These are phyloP conservation scores for Graphilbum ipis-grandicollis DNA, from an alignment of 2,329 filamentous ascomycete species.

Conservation along the genomic window DNA sequence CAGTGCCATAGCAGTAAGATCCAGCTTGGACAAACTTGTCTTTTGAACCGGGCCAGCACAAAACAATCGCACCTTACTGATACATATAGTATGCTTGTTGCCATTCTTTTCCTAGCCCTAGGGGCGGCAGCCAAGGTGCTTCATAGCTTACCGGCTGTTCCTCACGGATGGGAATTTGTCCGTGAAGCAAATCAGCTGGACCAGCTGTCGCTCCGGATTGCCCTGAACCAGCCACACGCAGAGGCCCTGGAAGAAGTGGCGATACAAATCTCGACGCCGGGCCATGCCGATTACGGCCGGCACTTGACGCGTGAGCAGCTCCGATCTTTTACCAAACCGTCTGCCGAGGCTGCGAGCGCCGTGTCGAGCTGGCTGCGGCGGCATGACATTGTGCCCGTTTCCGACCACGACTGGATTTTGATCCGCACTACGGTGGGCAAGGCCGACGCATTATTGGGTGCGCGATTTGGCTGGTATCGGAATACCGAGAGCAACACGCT, in stretches of 20 bases:
- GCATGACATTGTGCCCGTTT: slow-evolving; percentile 26
- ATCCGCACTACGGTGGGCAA: slow-evolving; percentile 32
- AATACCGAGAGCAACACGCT: slow-evolving; percentile 21
- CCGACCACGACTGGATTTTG: slow-evolving; percentile 44
- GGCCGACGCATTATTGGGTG: slow-evolving; percentile 37
- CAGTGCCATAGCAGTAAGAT: too few relatives aligned
- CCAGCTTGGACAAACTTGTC: too few relatives aligned
- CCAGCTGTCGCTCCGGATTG: slow-evolving; percentile 27
- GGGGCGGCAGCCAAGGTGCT: slow-evolving; percentile 17
- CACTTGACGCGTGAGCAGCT: slow-evolving; percentile 45
- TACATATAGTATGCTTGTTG: slow-evolving; percentile 7
- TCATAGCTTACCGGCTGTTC: slow-evolving; percentile 18
- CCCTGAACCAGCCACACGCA: slow-evolving; percentile 28
- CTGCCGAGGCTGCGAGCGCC: slow-evolving; percentile 24
- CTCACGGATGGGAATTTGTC: slow-evolving; percentile 20
- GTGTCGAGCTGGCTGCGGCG: slow-evolving; percentile 37
- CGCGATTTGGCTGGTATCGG: slow-evolving; percentile 38
- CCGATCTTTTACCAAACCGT: slow-evolving; percentile 33
- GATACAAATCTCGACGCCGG: slow-evolving; percentile 43
- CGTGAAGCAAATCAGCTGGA: slow-evolving; percentile 19
- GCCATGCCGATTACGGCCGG: slow-evolving; percentile 38
- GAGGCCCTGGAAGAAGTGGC: slow-evolving; percentile 38
- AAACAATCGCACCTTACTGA: too few relatives aligned
- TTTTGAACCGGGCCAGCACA: too few relatives aligned
- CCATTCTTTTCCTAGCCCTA: slow-evolving; percentile 12